These are phyloP conservation scores for Rosa chinensis DNA, from an alignment of 306 rosid species.

Conservation along the genomic window DNA sequence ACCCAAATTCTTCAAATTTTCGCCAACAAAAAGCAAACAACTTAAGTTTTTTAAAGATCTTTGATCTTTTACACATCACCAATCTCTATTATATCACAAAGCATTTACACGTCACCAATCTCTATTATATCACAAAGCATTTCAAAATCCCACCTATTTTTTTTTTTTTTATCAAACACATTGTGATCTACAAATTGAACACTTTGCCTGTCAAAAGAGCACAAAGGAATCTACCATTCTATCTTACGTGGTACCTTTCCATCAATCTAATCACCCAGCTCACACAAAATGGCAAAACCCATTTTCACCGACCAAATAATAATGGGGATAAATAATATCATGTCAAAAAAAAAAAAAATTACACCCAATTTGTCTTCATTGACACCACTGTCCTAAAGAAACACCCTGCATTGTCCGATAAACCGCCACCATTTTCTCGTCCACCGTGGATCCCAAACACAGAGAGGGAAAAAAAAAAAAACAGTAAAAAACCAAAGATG, in stretches of 20 bases:
- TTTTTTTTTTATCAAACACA: neutral
- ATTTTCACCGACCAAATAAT: neutral
- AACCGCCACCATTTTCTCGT: slow-evolving; percentile 40
- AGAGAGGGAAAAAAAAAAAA: neutral
- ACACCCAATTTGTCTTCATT: neutral
- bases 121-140: neutral
- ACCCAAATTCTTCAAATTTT: no score
- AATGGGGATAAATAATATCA: neutral
- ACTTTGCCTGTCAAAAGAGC: neutral
- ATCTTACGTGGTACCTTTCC: neutral
- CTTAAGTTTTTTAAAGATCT: neutral
- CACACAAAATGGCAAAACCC: slow-evolving; percentile 1
- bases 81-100: neutral
- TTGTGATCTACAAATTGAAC: neutral
- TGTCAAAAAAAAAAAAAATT: neutral
- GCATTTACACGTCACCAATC: neutral
- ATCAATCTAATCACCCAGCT: neutral
- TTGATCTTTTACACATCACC: neutral
- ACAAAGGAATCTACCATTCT: neutral
- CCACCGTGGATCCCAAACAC: slow-evolving; percentile 17
- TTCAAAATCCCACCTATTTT: neutral
- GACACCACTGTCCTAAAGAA: slow-evolving; percentile 20
- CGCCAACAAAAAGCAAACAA: no score
- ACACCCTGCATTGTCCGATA: slow-evolving; percentile 39
- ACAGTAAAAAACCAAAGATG: slow-evolving; percentile 25